phyloP scores from a whole-genome alignment of 129 eudicot genomes.

The Oenanthe sinensis region DNA sequence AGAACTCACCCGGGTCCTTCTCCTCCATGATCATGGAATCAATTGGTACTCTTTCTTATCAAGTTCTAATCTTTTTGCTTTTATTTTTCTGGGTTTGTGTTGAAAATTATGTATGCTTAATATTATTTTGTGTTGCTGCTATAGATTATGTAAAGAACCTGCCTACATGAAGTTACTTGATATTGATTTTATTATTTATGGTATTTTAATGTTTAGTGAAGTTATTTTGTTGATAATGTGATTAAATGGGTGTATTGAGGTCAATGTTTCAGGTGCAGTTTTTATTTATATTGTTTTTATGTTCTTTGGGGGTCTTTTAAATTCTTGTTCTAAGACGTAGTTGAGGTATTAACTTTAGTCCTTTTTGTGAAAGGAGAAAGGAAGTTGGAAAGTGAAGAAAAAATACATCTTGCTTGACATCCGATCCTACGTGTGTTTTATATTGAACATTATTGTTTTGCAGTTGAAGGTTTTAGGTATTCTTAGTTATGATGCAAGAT shows the following conservation, averaged over 20 bases:
- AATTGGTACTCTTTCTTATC: constrained; percentile 40
- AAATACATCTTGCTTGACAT: no score
- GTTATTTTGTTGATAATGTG: not conserved
- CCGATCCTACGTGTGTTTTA: no score
- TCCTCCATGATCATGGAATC: constrained; percentile 73
- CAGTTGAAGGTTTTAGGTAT: not conserved
- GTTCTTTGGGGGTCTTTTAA: not conserved
- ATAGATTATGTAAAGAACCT: no score
- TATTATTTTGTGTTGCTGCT: not conserved
- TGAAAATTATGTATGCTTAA: not conserved
- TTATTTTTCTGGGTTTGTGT: not conserved
- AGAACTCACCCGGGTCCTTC: constrained; percentile 71
- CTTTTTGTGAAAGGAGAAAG: no score
- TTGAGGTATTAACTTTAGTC: no score
- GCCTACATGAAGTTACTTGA: no score
- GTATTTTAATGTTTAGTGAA: not conserved
- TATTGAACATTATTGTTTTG: no score
- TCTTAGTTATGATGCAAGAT: not conserved
- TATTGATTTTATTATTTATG: not conserved
- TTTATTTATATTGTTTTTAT: no score
- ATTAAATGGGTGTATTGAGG: not conserved
- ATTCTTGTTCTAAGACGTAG: no score
- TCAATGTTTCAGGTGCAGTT: no score
- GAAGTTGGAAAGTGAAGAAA: no score
- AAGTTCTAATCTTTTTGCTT: no score